A percentile compares a stretch with the other conserved stretches of the same genome.
Evolutionary conservation across 176 grass and related monocot genomes (phyloP).

Genomic region (Zoysia japonica): DNA sequence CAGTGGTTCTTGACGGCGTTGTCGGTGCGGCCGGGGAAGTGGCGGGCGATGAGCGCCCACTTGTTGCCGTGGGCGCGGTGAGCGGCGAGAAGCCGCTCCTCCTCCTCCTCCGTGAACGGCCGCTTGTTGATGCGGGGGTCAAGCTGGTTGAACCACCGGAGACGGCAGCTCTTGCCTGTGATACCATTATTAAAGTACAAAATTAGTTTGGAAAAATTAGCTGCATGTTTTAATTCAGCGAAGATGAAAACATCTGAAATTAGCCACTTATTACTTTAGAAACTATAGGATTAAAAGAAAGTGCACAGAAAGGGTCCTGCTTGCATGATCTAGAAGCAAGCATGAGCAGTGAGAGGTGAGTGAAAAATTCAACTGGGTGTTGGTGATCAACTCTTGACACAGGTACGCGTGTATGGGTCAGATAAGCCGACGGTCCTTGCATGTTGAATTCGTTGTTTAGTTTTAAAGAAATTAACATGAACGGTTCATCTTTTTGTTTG

Average conservation of each 20-base stretch:
- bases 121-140: constrained; percentile 81
- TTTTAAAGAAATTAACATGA: not conserved
- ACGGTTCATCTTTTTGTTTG: not conserved
- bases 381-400: constrained; percentile 57
- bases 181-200: not conserved
- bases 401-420: constrained; percentile 16
- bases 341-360: not conserved
- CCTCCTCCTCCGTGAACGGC: constrained; percentile 73
- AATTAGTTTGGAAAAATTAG: not conserved
- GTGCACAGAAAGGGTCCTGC: constrained; percentile 22
- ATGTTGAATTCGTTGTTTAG: constrained; percentile 6
- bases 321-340: constrained; percentile 27
- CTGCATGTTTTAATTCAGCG: too few relatives aligned
- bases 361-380: constrained; percentile 18
- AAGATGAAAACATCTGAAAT: not conserved
- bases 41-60: constrained; percentile 77
- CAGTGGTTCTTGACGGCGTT: constrained; percentile 97
- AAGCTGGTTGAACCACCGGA: constrained; percentile 95
- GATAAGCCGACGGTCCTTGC: constrained; percentile 30
- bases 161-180: constrained; percentile 84
- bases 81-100: constrained; percentile 67
- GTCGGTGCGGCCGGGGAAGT: constrained; percentile 81
- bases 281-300: constrained; percentile 20
- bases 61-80: constrained; percentile 77
- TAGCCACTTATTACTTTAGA: not conserved